Evolutionary conservation across 257 asterid genomes (phyloP).

Genomic region (Vinca minor): DNA sequence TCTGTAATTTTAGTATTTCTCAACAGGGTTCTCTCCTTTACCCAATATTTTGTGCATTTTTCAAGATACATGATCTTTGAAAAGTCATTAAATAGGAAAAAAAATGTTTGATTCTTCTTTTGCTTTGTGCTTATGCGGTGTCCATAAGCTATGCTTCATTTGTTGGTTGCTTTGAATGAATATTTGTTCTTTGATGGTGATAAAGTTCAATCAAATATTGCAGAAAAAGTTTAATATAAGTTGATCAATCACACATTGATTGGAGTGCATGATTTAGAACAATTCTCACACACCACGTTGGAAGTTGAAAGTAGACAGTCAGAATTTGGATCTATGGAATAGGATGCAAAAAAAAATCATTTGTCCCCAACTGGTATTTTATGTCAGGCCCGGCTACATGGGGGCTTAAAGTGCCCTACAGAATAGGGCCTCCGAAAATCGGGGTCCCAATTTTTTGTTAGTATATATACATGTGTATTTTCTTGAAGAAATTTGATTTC

Average conservation of each 20-base stretch:
- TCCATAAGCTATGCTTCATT: constrained; percentile 13
- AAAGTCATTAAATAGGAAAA: constrained; percentile 19
- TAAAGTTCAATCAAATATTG: constrained; percentile 1
- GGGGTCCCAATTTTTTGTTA: too few species aligned
- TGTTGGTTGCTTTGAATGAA: constrained; percentile 1
- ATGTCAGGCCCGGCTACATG: too few species aligned
- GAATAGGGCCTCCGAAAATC: too few species aligned
- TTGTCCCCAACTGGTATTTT: too few species aligned
- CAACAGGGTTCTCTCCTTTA: constrained; percentile 10
- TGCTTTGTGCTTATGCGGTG: constrained; percentile 17
- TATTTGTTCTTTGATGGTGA: background rate
- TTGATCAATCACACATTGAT: background rate
- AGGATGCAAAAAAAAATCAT: too few species aligned
- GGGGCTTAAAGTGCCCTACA: too few species aligned
- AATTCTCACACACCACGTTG: too few species aligned
- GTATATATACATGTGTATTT: too few species aligned
- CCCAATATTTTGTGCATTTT: constrained; percentile 13
- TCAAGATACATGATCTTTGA: constrained; percentile 2
- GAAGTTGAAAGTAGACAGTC: too few species aligned
- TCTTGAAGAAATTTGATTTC: too few species aligned
- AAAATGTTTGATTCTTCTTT: constrained; percentile 36
- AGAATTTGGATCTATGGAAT: too few species aligned
- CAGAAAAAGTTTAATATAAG: background rate
- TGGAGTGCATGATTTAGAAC: background rate
- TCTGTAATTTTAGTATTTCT: constrained; percentile 2